phyloP scores from a whole-genome alignment of 306 rosid genomes.

The Prunus mira region DNA sequence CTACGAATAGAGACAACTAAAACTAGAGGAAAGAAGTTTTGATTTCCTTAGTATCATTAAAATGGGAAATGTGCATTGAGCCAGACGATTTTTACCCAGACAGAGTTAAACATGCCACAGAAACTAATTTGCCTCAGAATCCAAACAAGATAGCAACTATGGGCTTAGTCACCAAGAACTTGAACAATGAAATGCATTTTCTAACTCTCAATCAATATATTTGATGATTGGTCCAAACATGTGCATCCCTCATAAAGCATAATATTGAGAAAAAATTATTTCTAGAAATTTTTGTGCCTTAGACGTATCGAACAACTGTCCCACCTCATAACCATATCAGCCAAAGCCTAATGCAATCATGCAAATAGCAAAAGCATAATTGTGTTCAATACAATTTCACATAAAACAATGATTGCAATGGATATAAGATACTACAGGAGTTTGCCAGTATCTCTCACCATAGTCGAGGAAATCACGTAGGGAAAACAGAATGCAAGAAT shows the following conservation, averaged over 20 bases:
- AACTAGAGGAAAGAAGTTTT: not conserved
- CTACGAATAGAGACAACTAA: not conserved
- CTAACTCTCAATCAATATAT: not conserved
- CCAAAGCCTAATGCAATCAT: not conserved
- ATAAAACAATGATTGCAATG: not conserved
- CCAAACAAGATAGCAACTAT: not conserved
- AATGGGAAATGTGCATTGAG: not conserved
- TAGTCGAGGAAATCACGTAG: not conserved
- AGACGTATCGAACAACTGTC: not conserved
- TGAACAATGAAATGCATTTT: not conserved
- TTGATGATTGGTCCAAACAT: not conserved
- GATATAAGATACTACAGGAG: no score
- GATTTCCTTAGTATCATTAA: not conserved
- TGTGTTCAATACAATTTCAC: not conserved
- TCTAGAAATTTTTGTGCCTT: not conserved
- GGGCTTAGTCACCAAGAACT: not conserved
- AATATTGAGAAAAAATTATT: not conserved
- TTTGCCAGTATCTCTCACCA: no score
- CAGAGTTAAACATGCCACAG: not conserved
- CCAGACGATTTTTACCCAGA: not conserved
- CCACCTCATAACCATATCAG: not conserved
- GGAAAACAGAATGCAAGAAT: not conserved
- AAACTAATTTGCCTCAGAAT: not conserved
- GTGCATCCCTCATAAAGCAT: not conserved
- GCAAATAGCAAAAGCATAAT: not conserved